Conservation (phyloP, 176 grass and related monocot species). For the Musa troglodytarum region DNA sequence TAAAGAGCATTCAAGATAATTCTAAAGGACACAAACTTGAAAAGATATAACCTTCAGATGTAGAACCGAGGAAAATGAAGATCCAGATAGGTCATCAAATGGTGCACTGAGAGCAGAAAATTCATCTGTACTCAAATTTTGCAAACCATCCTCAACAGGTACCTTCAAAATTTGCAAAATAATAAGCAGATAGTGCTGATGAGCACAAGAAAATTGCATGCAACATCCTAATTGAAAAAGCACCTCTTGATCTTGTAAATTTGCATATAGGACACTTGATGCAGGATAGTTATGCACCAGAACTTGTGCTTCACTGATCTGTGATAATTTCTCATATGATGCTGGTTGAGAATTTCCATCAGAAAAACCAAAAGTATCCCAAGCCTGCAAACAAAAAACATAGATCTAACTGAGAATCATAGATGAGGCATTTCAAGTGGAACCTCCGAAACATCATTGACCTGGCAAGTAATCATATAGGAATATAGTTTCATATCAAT, state of each 20-base stretch:
- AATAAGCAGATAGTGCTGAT: background rate
- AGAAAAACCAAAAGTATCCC: constrained; percentile 61
- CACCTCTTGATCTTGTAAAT: constrained; percentile 33
- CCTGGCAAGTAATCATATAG: background rate
- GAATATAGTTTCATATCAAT: constrained; percentile 7
- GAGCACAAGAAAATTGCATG: background rate
- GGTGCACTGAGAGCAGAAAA: constrained; percentile 26
- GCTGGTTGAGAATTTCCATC: constrained; percentile 22
- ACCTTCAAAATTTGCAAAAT: constrained; percentile 29
- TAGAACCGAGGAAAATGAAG: constrained; percentile 36
- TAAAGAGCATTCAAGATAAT: background rate
- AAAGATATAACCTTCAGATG: constrained; percentile 7
- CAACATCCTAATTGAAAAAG: background rate
- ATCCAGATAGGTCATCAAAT: constrained; percentile 20
- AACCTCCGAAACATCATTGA: constrained; percentile 8
- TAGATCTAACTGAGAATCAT: background rate
- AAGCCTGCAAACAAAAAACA: constrained; percentile 37
- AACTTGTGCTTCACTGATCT: constrained; percentile 23
- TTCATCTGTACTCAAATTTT: constrained; percentile 24
- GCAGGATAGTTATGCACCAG: constrained; percentile 7
- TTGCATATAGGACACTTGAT: constrained; percentile 35
- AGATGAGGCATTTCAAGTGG: constrained; percentile 4
- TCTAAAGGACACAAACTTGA: background rate
- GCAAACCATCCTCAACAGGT: constrained; percentile 23
- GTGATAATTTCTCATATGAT: constrained; percentile 4